Evolutionary conservation across 2,329 filamentous ascomycete genomes (phyloP).

Genomic region (Bipolaris zeicola): DNA sequence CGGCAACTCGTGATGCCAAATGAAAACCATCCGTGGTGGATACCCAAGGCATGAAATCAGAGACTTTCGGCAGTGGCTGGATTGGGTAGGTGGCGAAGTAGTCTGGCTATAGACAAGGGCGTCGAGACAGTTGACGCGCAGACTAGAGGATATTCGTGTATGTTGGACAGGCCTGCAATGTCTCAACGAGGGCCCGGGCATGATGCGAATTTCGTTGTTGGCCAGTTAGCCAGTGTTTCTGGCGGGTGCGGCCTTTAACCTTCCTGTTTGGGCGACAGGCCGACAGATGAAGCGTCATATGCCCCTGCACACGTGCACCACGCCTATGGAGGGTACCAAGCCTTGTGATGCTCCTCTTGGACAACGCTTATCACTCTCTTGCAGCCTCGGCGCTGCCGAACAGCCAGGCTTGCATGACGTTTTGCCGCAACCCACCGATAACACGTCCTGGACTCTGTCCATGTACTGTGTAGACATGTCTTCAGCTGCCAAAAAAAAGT

Average conservation of each 20-base stretch:
- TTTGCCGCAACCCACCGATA: too few species aligned
- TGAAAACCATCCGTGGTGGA: neutral
- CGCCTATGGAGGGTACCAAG: conserved; percentile 11
- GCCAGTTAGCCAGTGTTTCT: conserved; percentile 4
- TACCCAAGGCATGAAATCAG: neutral
- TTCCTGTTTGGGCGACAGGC: conserved; percentile 16
- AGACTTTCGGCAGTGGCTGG: conserved; percentile 7
- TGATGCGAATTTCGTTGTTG: conserved; percentile 4
- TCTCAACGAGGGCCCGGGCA: neutral
- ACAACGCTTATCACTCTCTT: conserved; percentile 11
- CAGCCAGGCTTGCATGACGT: neutral
- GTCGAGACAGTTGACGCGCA: conserved; percentile 2
- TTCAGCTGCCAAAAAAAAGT: neutral
- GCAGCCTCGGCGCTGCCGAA: neutral
- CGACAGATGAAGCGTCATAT: conserved; percentile 1
- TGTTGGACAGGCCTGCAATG: neutral
- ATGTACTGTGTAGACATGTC: too few species aligned
- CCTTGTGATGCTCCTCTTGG: conserved; percentile 15
- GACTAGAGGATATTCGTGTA: conserved; percentile 13
- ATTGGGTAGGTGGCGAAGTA: conserved; percentile 31
- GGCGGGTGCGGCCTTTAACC: conserved; percentile 12
- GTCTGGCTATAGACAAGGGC: conserved; percentile 1
- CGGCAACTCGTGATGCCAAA: neutral
- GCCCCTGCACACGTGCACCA: neutral
- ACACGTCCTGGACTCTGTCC: too few species aligned